Evolutionary conservation across 768 basidiomycete species (phyloP).

Genomic region (Trametopsis cervina): DNA sequence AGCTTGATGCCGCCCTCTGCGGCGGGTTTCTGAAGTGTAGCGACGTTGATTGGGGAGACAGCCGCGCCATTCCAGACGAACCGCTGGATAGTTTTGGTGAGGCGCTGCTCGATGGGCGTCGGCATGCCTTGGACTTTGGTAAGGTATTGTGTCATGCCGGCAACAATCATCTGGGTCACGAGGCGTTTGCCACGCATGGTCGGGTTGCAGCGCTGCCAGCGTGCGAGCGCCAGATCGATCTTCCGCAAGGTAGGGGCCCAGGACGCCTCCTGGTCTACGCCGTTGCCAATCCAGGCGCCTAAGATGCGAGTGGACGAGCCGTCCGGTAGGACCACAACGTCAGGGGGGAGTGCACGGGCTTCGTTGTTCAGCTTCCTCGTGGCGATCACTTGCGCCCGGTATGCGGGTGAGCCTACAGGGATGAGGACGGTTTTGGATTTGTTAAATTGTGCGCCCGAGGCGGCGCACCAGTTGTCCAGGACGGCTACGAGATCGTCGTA

Average conservation of each 20-base stretch:
- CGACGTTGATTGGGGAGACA: background rate
- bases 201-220: conserved; percentile 5
- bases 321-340: background rate
- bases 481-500: background rate
- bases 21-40: background rate
- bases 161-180: conserved; percentile 18
- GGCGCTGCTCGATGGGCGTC: background rate
- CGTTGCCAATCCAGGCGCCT: conserved; percentile 16
- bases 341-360: background rate
- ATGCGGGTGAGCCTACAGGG: background rate
- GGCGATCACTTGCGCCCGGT: background rate
- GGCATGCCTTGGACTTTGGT: conserved; percentile 24
- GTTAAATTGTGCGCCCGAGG: conserved; percentile 4
- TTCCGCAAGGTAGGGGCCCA: conserved; percentile 11
- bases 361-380: background rate
- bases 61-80: conserved; percentile 5
- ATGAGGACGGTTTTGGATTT: background rate
- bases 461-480: conserved; percentile 7
- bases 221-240: background rate
- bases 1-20: conserved; percentile 3
- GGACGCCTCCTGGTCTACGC: background rate
- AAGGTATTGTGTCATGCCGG: conserved; percentile 21
- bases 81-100: background rate
- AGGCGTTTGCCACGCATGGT: conserved; percentile 14
- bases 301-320: conserved; percentile 7